Evolutionary conservation across 2,329 filamentous ascomycete genomes (phyloP).

Genomic region (Phialophora expanda): DNA sequence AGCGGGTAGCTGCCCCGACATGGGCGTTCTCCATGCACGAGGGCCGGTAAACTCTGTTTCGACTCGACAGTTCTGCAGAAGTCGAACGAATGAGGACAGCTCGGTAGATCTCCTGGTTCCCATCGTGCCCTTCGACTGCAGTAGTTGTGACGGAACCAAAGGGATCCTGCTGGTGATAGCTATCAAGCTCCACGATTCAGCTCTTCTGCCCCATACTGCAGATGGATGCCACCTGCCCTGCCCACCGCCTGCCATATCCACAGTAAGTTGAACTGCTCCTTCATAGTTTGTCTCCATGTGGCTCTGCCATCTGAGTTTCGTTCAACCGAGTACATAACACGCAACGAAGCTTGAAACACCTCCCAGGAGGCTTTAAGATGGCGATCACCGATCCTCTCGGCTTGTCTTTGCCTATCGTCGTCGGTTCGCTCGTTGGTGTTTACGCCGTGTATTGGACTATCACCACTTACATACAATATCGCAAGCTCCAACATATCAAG

Average conservation of each 20-base stretch:
- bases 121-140: not conserved
- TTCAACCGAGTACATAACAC: too few relatives aligned
- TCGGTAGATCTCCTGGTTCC: not conserved
- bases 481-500: conserved; percentile 23
- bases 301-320: not conserved
- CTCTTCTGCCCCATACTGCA: not conserved
- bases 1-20: not conserved
- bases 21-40: not conserved
- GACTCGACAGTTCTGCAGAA: not conserved
- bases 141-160: not conserved
- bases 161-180: not conserved
- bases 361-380: not conserved
- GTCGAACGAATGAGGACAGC: not conserved
- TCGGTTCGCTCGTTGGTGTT: conserved; percentile 1
- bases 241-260: not conserved
- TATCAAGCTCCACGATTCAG: not conserved
- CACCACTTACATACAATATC: conserved; percentile 15
- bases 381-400: not conserved
- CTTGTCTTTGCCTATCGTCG: not conserved
- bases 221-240: not conserved
- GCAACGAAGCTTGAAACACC: not conserved
- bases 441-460: conserved; percentile 1
- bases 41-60: not conserved
- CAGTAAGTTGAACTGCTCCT: not conserved
- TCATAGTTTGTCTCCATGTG: not conserved